Evolutionary conservation across 768 basidiomycete genomes (phyloP).

Genomic region (Gymnopilus dilepis): DNA sequence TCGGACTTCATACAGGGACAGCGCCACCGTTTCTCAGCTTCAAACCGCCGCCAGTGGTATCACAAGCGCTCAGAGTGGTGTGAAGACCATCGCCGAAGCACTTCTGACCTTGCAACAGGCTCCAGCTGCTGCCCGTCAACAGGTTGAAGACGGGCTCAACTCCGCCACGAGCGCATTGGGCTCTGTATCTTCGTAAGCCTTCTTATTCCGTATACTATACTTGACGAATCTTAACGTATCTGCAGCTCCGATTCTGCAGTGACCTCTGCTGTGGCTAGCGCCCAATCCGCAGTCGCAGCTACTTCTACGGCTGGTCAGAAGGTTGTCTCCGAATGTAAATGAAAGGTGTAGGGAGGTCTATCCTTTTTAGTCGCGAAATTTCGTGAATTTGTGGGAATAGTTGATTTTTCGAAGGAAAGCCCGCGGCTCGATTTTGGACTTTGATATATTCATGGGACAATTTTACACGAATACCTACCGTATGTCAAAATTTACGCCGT

Average conservation of each 20-base stretch:
- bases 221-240: neutral
- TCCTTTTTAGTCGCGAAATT: neutral
- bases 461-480: no score
- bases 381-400: neutral
- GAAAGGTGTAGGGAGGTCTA: neutral
- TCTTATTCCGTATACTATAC: neutral
- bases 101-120: slow-evolving; percentile 22
- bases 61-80: slow-evolving; percentile 16
- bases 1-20: slow-evolving; percentile 11
- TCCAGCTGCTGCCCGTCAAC: slow-evolving; percentile 20
- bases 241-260: neutral
- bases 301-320: neutral
- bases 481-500: no score
- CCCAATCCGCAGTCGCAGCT: neutral
- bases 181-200: slow-evolving; percentile 14
- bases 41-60: slow-evolving; percentile 19
- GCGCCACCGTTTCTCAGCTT: slow-evolving; percentile 15
- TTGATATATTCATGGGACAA: neutral
- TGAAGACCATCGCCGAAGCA: slow-evolving; percentile 21
- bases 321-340: slow-evolving; percentile 1
- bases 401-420: slow-evolving; percentile 3
- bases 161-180: slow-evolving; percentile 18
- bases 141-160: slow-evolving; percentile 15
- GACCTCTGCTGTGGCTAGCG: neutral
- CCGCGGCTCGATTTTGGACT: no score